Conservation (phyloP, 176 grass and related monocot species). For the Microstegium vimineum region DNA sequence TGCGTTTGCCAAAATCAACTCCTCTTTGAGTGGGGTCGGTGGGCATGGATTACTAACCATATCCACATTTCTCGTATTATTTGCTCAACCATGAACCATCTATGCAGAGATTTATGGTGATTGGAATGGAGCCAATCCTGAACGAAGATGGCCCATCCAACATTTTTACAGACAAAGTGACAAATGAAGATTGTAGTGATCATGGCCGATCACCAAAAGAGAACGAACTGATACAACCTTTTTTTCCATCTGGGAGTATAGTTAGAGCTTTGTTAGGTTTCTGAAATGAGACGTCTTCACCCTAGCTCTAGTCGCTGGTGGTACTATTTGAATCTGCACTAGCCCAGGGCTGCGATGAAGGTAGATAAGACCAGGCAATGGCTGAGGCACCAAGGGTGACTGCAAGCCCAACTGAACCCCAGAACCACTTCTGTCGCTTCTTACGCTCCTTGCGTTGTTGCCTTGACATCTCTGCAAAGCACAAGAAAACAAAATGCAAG, state of each 20-base stretch:
- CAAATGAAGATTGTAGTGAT: conserved; percentile 38
- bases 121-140: conserved; percentile 45
- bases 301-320: conserved; percentile 36
- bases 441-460: conserved; percentile 64
- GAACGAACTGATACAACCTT: conserved; percentile 49
- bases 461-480: conserved; percentile 72
- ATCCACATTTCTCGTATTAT: conserved; percentile 50
- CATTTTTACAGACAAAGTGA: conserved; percentile 41
- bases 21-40: conserved; percentile 6
- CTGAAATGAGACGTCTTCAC: conserved; percentile 34
- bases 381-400: conserved; percentile 63
- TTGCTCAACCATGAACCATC: conserved; percentile 39
- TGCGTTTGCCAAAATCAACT: conserved; percentile 35
- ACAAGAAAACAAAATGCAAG: not conserved
- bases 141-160: conserved; percentile 44
- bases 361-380: conserved; percentile 85
- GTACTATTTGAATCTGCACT: conserved; percentile 31
- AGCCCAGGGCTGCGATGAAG: conserved; percentile 24
- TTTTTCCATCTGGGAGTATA: conserved; percentile 47
- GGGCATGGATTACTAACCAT: conserved; percentile 23
- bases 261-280: conserved; percentile 55
- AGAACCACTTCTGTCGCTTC: conserved; percentile 86
- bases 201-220: conserved; percentile 49
- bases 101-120: conserved; percentile 36
- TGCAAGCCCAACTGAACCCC: conserved; percentile 80